These are phyloP conservation scores for Trichoderma arundinaceum DNA, from an alignment of 2,329 filamentous ascomycete species.

Conservation along the genomic window DNA sequence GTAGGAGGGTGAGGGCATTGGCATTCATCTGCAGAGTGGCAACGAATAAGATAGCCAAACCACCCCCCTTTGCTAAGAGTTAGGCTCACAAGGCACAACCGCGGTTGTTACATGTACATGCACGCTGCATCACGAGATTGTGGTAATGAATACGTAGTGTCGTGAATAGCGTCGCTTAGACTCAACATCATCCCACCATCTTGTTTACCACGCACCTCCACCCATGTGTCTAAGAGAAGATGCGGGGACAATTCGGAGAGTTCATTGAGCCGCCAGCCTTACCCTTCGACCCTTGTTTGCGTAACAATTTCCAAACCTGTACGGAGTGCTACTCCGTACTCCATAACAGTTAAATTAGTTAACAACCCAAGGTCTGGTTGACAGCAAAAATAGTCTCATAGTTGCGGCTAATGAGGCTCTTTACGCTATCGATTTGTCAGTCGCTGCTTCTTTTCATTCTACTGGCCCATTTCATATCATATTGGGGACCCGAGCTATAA, in stretches of 20 bases:
- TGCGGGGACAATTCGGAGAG: background rate
- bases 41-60: background rate
- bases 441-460: background rate
- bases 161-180: constrained; percentile 19
- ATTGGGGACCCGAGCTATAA: background rate
- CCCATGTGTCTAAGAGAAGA: background rate
- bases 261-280: constrained; percentile 1
- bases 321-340: too few species aligned
- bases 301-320: background rate
- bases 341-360: background rate
- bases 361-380: background rate
- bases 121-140: constrained; percentile 18
- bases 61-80: background rate
- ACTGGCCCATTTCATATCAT: background rate
- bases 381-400: background rate
- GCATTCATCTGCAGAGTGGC: background rate
- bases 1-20: background rate
- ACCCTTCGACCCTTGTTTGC: background rate
- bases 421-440: too few species aligned
- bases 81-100: background rate
- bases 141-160: background rate
- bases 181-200: constrained; percentile 15
- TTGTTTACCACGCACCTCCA: background rate
- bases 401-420: background rate
- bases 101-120: background rate